Conservation (phyloP, 169 alveolate species). For the Miamiensis avidus region DNA sequence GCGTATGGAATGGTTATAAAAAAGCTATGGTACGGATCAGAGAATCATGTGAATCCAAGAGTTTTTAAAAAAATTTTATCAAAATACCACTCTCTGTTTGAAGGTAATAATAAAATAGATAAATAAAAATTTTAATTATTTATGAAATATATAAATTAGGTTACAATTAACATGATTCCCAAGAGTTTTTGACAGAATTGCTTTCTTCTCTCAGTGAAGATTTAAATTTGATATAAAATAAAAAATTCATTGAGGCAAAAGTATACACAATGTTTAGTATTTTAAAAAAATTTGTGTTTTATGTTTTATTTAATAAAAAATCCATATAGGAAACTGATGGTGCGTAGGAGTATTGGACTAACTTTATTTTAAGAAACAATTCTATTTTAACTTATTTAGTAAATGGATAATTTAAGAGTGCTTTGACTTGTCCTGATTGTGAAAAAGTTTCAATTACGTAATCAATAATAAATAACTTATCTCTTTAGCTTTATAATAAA, state of each 20-base stretch:
- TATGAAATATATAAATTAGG: neutral
- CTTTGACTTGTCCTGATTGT: neutral
- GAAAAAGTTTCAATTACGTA: neutral
- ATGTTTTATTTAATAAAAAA: too few relatives aligned
- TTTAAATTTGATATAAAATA: constrained; percentile 7
- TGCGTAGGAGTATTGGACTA: neutral
- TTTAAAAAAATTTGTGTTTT: too few relatives aligned
- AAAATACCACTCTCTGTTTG: constrained; percentile 21
- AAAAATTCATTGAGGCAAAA: neutral
- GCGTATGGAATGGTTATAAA: constrained; percentile 42
- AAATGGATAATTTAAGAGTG: neutral
- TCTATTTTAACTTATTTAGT: neutral
- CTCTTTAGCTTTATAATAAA: too few relatives aligned
- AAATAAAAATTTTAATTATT: too few relatives aligned
- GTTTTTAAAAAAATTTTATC: constrained; percentile 44
- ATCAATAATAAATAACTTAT: too few relatives aligned
- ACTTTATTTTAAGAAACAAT: neutral
- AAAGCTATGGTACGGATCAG: constrained; percentile 28
- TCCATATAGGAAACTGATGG: neutral
- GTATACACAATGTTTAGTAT: neutral
- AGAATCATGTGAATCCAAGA: constrained; percentile 35
- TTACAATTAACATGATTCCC: constrained; percentile 29
- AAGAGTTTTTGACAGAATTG: constrained; percentile 24
- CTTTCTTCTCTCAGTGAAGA: constrained; percentile 38
- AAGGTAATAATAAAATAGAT: neutral